Conservation (phyloP, 2,329 filamentous ascomycete genomes). For the Penicillium sp. region DNA sequence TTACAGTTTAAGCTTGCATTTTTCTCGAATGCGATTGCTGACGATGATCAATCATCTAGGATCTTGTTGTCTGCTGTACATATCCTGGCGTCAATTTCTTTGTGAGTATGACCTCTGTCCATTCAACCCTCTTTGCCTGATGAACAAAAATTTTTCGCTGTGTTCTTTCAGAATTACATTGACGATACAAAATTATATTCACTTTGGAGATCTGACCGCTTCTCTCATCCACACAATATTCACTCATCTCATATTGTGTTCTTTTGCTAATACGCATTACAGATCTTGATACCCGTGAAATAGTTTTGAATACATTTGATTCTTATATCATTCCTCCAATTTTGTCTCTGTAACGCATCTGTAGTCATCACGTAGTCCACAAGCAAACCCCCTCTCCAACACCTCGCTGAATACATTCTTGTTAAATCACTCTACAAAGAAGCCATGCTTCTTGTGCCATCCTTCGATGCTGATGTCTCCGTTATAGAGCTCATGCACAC, state of each 20-base stretch:
- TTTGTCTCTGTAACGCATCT: neutral
- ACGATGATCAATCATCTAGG: slow-evolving; percentile 25
- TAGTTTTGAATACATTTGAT: slow-evolving; percentile 5
- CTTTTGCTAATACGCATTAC: slow-evolving; percentile 26
- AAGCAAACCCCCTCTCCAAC: neutral
- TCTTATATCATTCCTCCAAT: neutral
- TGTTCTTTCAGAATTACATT: slow-evolving; percentile 64
- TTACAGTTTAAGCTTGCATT: slow-evolving; percentile 23
- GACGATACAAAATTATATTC: slow-evolving; percentile 57
- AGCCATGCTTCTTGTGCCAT: slow-evolving; percentile 47
- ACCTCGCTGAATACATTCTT: neutral
- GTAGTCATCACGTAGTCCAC: neutral
- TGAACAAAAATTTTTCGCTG: slow-evolving; percentile 61
- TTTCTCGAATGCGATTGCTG: slow-evolving; percentile 27
- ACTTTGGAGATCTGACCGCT: slow-evolving; percentile 65
- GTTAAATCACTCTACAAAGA: slow-evolving; percentile 32
- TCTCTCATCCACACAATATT: slow-evolving; percentile 9
- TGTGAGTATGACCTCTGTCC: slow-evolving; percentile 22
- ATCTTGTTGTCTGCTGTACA: slow-evolving; percentile 2
- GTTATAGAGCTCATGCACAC: slow-evolving; percentile 40
- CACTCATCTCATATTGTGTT: slow-evolving; percentile 12
- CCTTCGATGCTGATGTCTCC: slow-evolving; percentile 41
- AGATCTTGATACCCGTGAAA: slow-evolving; percentile 10
- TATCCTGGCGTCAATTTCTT: slow-evolving; percentile 1
- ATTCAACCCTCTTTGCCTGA: slow-evolving; percentile 43